These are phyloP conservation scores for Rheum nobile DNA, from an alignment of 148 eudicot genomes.

Conservation along the genomic window DNA sequence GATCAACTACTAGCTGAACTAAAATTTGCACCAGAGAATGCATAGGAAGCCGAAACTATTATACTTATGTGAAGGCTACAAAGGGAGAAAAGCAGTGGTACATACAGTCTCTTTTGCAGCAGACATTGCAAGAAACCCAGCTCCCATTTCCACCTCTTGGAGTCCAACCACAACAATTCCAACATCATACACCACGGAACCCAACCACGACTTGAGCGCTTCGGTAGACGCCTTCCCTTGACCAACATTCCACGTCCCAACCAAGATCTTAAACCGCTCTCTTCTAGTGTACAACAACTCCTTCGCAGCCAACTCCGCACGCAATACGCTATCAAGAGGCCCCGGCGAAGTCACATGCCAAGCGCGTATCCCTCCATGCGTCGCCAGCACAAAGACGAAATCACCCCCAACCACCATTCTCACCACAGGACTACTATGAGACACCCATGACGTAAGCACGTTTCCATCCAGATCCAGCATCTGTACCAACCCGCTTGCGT, in stretches of 20 bases:
- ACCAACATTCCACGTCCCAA: conserved; percentile 97
- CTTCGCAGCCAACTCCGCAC: conserved; percentile 51
- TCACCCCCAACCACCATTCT: conserved; percentile 62
- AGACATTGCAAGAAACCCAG: conserved; percentile 97
- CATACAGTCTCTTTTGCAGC: conserved; percentile 98
- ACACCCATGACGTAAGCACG: conserved; percentile 63
- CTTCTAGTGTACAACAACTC: conserved; percentile 53
- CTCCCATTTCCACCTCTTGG: conserved; percentile 99
- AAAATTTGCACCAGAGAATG: too few relatives aligned
- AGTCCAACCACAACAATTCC: conserved; percentile 83
- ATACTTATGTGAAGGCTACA: neutral
- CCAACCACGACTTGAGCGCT: conserved; percentile 68
- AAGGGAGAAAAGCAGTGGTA: conserved; percentile 19
- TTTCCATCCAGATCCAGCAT: conserved; percentile 76
- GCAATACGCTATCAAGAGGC: conserved; percentile 54
- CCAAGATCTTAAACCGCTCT: conserved; percentile 57
- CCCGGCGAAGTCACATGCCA: conserved; percentile 85
- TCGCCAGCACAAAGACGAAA: conserved; percentile 63
- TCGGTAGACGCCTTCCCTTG: conserved; percentile 83
- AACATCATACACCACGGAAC: conserved; percentile 60
- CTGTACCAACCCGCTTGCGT: conserved; percentile 77
- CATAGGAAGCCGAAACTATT: too few relatives aligned
- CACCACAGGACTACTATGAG: conserved; percentile 77
- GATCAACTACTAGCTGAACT: too few relatives aligned
- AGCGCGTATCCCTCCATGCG: conserved; percentile 96